A percentile compares a stretch with the other conserved stretches of the same genome.
Evolutionary conservation across 345 rosid species (phyloP).

Genomic region (Melaleuca quinquenervia): DNA sequence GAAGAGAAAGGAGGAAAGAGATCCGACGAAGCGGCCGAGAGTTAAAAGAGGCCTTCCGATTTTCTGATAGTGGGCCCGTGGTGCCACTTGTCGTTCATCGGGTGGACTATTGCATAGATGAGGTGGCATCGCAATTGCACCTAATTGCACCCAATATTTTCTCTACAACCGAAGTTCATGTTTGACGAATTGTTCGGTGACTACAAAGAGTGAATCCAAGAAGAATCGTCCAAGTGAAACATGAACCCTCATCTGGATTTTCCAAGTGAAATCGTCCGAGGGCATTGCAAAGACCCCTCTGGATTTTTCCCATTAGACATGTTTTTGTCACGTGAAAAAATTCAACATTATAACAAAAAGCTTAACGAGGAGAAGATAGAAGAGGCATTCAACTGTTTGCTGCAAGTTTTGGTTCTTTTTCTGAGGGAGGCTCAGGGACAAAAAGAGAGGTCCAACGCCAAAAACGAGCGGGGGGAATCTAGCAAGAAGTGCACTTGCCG

Average conservation of each 20-base stretch:
- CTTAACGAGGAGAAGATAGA: neutral
- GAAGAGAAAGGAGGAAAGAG: no score
- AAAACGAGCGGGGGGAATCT: neutral
- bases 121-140: no score
- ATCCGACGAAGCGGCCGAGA: no score
- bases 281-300: neutral
- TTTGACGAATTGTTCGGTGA: neutral
- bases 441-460: neutral
- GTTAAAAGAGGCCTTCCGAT: no score
- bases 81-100: no score
- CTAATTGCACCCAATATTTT: no score
- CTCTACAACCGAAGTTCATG: neutral
- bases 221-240: neutral
- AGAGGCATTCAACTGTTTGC: neutral
- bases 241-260: neutral
- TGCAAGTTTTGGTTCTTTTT: neutral
- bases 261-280: no score
- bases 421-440: neutral
- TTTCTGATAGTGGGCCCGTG: no score
- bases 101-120: no score
- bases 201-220: neutral
- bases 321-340: neutral
- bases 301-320: neutral
- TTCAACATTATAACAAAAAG: neutral
- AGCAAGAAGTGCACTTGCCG: neutral